These are phyloP conservation scores for Tripterygium wilfordii DNA, from an alignment of 177 flowering plant species.

Conservation along the genomic window DNA sequence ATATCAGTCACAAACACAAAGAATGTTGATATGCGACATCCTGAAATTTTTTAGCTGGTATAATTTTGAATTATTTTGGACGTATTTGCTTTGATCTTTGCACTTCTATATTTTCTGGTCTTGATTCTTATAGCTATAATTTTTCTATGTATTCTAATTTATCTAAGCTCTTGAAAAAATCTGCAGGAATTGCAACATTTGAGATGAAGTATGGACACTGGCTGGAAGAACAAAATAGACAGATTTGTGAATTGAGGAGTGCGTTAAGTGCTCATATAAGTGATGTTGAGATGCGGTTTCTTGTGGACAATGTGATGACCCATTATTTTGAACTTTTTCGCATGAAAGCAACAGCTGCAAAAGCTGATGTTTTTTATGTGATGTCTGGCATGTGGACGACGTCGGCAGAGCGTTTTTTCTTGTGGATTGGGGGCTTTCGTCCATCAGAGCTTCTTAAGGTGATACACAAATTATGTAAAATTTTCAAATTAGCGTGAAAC, in stretches of 20 bases:
- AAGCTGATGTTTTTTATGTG: slow-evolving; percentile 68
- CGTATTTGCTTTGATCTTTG: no score
- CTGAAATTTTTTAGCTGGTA: no score
- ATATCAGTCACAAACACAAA: no score
- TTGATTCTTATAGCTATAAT: no score
- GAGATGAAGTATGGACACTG: slow-evolving; percentile 77
- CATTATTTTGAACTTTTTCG: slow-evolving; percentile 72
- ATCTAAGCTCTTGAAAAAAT: no score
- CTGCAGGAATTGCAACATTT: slow-evolving; percentile 55
- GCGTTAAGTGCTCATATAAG: slow-evolving; percentile 49
- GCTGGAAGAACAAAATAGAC: slow-evolving; percentile 74
- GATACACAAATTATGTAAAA: slow-evolving; percentile 3
- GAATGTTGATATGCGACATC: no score
- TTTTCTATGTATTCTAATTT: no score
- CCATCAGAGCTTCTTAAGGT: slow-evolving; percentile 91
- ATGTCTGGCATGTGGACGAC: slow-evolving; percentile 87
- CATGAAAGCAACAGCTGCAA: slow-evolving; percentile 68
- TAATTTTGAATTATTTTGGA: no score
- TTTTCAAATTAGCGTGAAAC: not conserved
- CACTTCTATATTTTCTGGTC: no score
- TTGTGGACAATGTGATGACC: slow-evolving; percentile 52
- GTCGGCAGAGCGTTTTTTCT: slow-evolving; percentile 67
- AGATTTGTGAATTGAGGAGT: slow-evolving; percentile 44
- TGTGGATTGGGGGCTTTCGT: slow-evolving; percentile 91
- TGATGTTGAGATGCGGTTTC: slow-evolving; percentile 57